Base-by-base conservation (phyloP, 192 early-diverging fungal genomes). In the Backusella liffmaniae region DNA sequence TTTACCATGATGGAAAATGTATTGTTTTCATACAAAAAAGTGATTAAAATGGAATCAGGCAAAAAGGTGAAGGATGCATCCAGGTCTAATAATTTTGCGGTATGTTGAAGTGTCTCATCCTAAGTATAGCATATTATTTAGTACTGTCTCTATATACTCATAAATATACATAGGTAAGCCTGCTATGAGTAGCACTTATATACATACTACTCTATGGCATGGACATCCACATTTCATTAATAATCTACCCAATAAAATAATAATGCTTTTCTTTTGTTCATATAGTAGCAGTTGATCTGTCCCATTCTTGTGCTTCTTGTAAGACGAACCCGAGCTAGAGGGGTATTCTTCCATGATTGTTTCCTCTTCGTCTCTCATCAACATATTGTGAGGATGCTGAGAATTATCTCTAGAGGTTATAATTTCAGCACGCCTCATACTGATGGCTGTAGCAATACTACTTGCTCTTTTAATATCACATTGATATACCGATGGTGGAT, bases 41-140 rank as follows among this genome's bases (percentile, higher is more conserved):
- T 88, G 51, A 94, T 89, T 67, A 92, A 84, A 74, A 94, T 88
- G 36, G 92, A 82, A 10, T 90, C 90, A 4, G 92, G 92, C 35
- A 94, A 77, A 42, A 86, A 88, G 21, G 89, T 87, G 76, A 92
- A 91, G 5, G 87, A 86, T 1, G 89, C 91, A 23, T 92, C 85
- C 30, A 93, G 79, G 29, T 88, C 86, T 76, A 93, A 76, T 66
- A 67, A 71, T 68, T 76, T 79, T 10, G 86, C 35, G 8, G 85
- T 83, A n/a, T 86, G 81, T 16, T 83, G 82, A 21, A 88, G 73
- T 5, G 82, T 79, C 21, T 83, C 82, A 70, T 88, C 85, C 82
- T 83, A 51, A 56, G 1, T 39, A 39, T 70, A 10, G 26, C 37
- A 59, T 34, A 35, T 21, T 26, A 59, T 23, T 23, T 59, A 59